Evolutionary conservation across 257 asterid genomes (phyloP).

Genomic region (Fraxinus cuspidata): DNA sequence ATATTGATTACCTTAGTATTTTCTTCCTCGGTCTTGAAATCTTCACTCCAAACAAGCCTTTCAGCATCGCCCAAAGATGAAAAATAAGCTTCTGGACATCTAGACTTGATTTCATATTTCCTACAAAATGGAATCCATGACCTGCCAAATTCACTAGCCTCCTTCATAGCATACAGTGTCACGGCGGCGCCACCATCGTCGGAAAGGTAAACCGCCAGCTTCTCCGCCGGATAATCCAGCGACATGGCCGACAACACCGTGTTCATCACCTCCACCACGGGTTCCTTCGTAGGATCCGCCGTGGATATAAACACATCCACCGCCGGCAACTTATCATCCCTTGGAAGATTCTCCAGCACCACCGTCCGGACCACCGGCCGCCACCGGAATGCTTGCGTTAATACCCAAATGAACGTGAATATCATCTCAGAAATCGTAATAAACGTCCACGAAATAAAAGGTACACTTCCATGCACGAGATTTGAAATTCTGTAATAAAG

Average conservation of each 20-base stretch:
- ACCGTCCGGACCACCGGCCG: constrained; percentile 66
- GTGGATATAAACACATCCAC: constrained; percentile 74
- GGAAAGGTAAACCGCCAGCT: constrained; percentile 72
- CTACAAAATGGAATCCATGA: constrained; percentile 69
- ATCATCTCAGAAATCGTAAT: constrained; percentile 56
- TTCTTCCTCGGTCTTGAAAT: constrained; percentile 48
- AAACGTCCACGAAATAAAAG: constrained; percentile 50
- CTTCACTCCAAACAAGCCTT: constrained; percentile 41
- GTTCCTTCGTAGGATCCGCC: constrained; percentile 74
- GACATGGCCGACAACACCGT: constrained; percentile 83
- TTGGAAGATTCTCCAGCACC: constrained; percentile 55
- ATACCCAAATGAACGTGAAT: constrained; percentile 59
- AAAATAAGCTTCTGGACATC: constrained; percentile 72
- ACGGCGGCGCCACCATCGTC: constrained; percentile 78
- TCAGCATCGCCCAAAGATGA: constrained; percentile 55
- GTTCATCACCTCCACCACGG: constrained; percentile 81
- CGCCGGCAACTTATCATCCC: constrained; percentile 44
- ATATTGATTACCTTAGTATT: constrained; percentile 48
- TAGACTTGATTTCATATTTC: constrained; percentile 56
- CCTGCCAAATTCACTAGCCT: constrained; percentile 57
- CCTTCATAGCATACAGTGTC: constrained; percentile 66
- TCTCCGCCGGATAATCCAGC: constrained; percentile 67
- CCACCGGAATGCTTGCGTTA: constrained; percentile 76
- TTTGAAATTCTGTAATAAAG: constrained; percentile 62
- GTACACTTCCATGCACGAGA: constrained; percentile 40